Percentiles rank a stretch among this genome's conserved stretches.
These are phyloP conservation scores for Epichloe brachyelytri DNA, from an alignment of 2,329 filamentous ascomycete genomes.

Conservation along the genomic window DNA sequence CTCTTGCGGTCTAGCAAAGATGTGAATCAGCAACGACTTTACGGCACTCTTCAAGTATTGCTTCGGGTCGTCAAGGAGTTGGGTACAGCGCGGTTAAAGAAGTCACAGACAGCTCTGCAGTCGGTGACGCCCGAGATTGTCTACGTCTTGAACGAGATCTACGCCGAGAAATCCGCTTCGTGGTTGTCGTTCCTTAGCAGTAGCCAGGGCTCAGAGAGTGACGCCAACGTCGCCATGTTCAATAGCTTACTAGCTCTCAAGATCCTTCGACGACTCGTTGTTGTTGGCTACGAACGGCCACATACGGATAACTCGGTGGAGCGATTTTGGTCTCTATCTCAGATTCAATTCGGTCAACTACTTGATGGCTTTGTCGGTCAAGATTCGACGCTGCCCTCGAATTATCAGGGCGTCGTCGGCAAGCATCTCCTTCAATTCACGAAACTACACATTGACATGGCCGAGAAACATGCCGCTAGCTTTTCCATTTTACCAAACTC, in stretches of 20 bases:
- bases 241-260: constrained; percentile 72
- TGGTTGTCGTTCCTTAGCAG: constrained; percentile 54
- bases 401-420: constrained; percentile 52
- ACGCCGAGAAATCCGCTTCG: constrained; percentile 55
- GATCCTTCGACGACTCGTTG: constrained; percentile 63
- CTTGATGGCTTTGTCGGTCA: constrained; percentile 47
- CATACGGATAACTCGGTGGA: constrained; percentile 64
- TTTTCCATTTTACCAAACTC: constrained; percentile 76
- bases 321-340: constrained; percentile 68
- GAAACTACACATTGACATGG: constrained; percentile 84
- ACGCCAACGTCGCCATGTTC: constrained; percentile 51
- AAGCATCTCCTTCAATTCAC: constrained; percentile 83
- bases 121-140: constrained; percentile 71
- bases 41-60: constrained; percentile 61
- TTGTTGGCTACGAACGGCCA: constrained; percentile 73
- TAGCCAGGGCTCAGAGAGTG: constrained; percentile 44
- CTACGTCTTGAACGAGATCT: constrained; percentile 66
- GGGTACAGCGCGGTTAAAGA: constrained; percentile 62
- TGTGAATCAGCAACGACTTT: constrained; percentile 51
- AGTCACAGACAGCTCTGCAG: constrained; percentile 64
- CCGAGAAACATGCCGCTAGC: constrained; percentile 62
- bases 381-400: constrained; percentile 38
- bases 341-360: constrained; percentile 66
- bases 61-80: constrained; percentile 86
- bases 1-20: constrained; percentile 42